Conservation (phyloP, 1,139 yeast species). For the Kluyveromyces sp. region DNA sequence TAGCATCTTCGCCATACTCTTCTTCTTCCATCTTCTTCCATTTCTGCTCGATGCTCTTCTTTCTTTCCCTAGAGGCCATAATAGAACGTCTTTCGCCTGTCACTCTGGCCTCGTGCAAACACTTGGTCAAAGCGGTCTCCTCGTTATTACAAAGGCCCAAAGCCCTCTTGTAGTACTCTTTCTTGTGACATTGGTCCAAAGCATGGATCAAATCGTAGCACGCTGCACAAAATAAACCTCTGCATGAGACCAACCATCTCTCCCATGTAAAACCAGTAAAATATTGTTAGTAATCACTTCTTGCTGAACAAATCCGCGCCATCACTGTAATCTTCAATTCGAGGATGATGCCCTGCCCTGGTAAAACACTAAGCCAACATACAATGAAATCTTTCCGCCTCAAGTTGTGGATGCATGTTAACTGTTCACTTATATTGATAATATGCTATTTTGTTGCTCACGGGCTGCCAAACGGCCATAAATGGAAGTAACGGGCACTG, state of each 20-base stretch:
- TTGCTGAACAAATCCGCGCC: no score
- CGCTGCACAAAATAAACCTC: no score
- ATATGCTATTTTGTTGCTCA: no score
- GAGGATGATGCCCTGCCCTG: no score
- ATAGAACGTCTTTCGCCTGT: slow-evolving; percentile 62
- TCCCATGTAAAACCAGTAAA: no score
- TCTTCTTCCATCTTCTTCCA: slow-evolving; percentile 67
- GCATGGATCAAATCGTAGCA: slow-evolving; percentile 83
- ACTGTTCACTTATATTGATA: neutral
- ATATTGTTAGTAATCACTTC: no score
- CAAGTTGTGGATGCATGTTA: slow-evolving; percentile 39
- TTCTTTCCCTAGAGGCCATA: slow-evolving; percentile 48
- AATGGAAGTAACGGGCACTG: no score
- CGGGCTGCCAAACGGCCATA: no score
- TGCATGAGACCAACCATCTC: no score
- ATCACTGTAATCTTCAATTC: no score
- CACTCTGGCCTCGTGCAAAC: slow-evolving; percentile 73
- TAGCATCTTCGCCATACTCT: slow-evolving; percentile 69
- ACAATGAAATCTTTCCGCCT: slow-evolving; percentile 37
- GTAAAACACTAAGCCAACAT: no score
- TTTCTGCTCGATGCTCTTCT: slow-evolving; percentile 46
- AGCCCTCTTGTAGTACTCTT: slow-evolving; percentile 63
- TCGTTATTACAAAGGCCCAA: slow-evolving; percentile 81
- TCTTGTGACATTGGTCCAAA: slow-evolving; percentile 79
- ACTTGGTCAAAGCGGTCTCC: slow-evolving; percentile 69